These are phyloP conservation scores for Malassezia psittaci DNA, from an alignment of 1,284 basidiomycete species.

Conservation along the genomic window DNA sequence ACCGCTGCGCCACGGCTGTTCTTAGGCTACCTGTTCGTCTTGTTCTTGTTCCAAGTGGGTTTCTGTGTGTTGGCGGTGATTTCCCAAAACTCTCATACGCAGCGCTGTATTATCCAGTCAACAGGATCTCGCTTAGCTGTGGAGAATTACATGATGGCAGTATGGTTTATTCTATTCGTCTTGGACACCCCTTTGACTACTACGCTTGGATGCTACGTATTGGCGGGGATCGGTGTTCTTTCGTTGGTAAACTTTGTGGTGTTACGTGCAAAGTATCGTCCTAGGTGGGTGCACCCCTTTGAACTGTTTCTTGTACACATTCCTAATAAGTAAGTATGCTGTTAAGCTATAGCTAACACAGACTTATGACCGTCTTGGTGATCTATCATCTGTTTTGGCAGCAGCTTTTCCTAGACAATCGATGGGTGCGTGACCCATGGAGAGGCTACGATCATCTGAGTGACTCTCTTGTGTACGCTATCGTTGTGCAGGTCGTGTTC, in stretches of 20 bases:
- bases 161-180: conserved; percentile 74
- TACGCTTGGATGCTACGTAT: conserved; percentile 24
- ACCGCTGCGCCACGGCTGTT: conserved; percentile 13
- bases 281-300: conserved; percentile 49
- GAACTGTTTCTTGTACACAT: conserved; percentile 53
- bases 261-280: conserved; percentile 35
- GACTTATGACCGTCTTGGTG: conserved; percentile 51
- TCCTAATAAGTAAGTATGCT: conserved; percentile 44
- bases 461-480: not conserved
- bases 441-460: not conserved
- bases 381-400: conserved; percentile 51
- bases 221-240: conserved; percentile 27
- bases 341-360: not conserved
- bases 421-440: conserved; percentile 41
- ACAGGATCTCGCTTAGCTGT: conserved; percentile 62
- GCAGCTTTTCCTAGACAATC: conserved; percentile 51
- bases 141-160: conserved; percentile 69
- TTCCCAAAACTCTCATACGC: conserved; percentile 12
- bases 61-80: conserved; percentile 13
- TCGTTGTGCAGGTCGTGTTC: not conserved
- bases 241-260: conserved; percentile 32
- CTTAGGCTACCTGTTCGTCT: conserved; percentile 5
- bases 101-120: conserved; percentile 9
- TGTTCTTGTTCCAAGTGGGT: conserved; percentile 12
- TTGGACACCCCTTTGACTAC: conserved; percentile 30